Evolutionary conservation across 139 green algal species (phyloP), one percentile per base, ranked within the genome.

Genomic region (Cymbomonas tetramitiformis): DNA sequence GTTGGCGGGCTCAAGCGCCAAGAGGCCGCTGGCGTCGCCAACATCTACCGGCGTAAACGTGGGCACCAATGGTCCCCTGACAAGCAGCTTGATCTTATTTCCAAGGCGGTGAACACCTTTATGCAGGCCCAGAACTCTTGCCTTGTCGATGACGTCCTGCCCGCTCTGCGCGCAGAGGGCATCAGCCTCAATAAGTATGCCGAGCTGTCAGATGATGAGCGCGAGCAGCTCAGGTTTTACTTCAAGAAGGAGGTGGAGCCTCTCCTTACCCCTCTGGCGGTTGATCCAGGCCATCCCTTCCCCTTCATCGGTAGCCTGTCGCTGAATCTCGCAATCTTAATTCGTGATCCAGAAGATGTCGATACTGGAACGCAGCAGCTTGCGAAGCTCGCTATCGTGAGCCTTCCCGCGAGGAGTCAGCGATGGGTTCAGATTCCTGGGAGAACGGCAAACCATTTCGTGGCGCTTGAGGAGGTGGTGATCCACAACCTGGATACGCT

Each of bases 211-310:
- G n/a, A 64, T 5, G 51, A 30, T 1, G 28, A 43, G 12, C 53
- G 63, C 36, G 26, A 38, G 21, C 29, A 56, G 24, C 52, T 71
- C 12, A 33, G 31, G 0, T 43, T n/a, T 1, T 67, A 72, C 55
- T 80, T 77, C 51, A 51, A 58, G 28, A 44, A 40, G 28, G 41
- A 74, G 33, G 44, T 83, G 10, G 75, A 83, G 53, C 58, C 63
- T 2, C 30, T 83, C 38, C 64, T 83, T 15, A 80, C 73, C 34
- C 75, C 75, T 0, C 36, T 79, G 18, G 68, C 68, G 7, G 52
- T 76, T 2, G 75, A 83, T 38, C 75, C 75, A 15, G 73, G 68
- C 19, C 75, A 83, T 50, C 75, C 75, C 25, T 83, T 83, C 67
- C 75, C 75, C 4, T 75, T 69, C 56, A 41, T 83, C 3, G 38